Evolutionary conservation across 192 early-diverging fungal genomes (phyloP).

Genomic region (Nowakowskiella sp.): DNA sequence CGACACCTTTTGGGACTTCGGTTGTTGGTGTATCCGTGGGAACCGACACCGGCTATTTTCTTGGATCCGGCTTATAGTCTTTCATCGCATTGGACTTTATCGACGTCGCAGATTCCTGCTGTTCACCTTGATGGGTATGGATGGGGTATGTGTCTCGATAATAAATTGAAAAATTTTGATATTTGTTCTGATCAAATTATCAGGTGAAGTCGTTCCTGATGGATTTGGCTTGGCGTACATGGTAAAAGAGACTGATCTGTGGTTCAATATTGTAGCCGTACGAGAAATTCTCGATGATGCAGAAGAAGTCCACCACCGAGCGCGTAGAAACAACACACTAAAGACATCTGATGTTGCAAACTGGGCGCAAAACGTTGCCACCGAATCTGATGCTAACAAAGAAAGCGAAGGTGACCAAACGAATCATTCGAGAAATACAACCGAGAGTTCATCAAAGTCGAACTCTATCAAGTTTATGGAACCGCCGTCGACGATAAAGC

Average conservation of each 20-base stretch:
- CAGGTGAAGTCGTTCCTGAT: slow-evolving; percentile 10
- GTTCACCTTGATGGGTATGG: slow-evolving; percentile 77
- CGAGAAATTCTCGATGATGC: neutral
- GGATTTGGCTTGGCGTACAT: slow-evolving; percentile 76
- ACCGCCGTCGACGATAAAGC: neutral
- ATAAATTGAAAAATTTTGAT: too few relatives aligned
- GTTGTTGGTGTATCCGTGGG: slow-evolving; percentile 52
- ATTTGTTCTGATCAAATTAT: too few relatives aligned
- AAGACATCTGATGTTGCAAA: neutral
- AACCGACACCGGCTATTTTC: slow-evolving; percentile 68
- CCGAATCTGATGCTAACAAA: neutral
- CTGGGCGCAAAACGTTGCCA: neutral
- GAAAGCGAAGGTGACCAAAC: too few relatives aligned
- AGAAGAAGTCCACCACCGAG: neutral
- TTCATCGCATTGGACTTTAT: slow-evolving; percentile 68
- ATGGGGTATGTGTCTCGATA: slow-evolving; percentile 1
- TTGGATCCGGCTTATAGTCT: slow-evolving; percentile 61
- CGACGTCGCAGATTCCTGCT: slow-evolving; percentile 71
- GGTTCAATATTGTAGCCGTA: slow-evolving; percentile 60
- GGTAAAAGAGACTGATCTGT: slow-evolving; percentile 61
- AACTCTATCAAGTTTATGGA: neutral
- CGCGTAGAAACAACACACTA: neutral
- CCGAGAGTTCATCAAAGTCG: too few relatives aligned
- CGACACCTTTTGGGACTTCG: slow-evolving; percentile 75
- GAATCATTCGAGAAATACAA: too few relatives aligned